A percentile compares a stretch with the other conserved stretches of the same genome.
These are phyloP conservation scores for Agaricus subrufescens DNA, from an alignment of 768 basidiomycete species.

Conservation along the genomic window DNA sequence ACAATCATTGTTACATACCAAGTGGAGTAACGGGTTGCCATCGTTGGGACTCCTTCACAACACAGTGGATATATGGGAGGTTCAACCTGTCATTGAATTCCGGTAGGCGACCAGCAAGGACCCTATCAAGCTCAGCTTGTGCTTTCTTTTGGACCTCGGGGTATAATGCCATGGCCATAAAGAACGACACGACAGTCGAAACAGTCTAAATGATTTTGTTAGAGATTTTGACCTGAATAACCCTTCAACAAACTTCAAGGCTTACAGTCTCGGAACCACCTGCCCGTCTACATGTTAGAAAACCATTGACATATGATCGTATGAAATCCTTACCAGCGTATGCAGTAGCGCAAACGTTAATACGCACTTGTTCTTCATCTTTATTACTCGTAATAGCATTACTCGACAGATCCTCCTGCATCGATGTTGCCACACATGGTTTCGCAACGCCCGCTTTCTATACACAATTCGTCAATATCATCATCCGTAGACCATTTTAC, in stretches of 20 bases:
- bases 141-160: conserved; percentile 14
- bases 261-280: conserved; percentile 13
- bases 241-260: no score
- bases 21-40: conserved; percentile 28
- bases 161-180: conserved; percentile 15
- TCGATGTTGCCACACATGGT: conserved; percentile 9
- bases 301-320: neutral
- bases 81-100: conserved; percentile 17
- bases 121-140: conserved; percentile 11
- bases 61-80: conserved; percentile 29
- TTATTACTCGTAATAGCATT: neutral
- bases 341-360: neutral
- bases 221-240: neutral
- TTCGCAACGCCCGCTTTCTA: neutral
- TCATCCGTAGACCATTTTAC: no score
- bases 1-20: neutral
- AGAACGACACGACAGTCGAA: conserved; percentile 12
- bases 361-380: neutral
- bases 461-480: no score
- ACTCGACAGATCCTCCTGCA: conserved; percentile 1
- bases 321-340: conserved; percentile 1
- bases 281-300: neutral
- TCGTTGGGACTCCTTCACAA: conserved; percentile 30
- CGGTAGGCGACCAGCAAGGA: conserved; percentile 25
- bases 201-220: conserved; percentile 8